Percentiles rank a stretch among this genome's conserved stretches.
Evolutionary conservation across 73 alveolate species (phyloP).

Genomic region (Blepharisma stoltei): DNA sequence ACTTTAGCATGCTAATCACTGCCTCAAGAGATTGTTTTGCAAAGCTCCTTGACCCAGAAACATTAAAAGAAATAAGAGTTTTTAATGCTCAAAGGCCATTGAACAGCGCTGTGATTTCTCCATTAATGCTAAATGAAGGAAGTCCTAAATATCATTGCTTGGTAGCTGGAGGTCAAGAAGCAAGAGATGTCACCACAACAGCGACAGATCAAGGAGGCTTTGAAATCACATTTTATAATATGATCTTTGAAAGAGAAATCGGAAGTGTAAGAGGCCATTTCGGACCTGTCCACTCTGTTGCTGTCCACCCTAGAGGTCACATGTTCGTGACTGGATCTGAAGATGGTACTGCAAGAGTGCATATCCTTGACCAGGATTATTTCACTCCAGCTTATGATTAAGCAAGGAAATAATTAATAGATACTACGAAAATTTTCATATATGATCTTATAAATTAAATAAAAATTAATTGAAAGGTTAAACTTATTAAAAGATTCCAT

Average conservation of each 20-base stretch:
- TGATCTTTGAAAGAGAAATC: slow-evolving; percentile 61
- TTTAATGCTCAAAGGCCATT: slow-evolving; percentile 66
- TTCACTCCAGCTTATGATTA: slow-evolving; percentile 29
- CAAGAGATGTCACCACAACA: slow-evolving; percentile 75
- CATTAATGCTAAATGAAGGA: slow-evolving; percentile 44
- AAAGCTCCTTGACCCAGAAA: slow-evolving; percentile 62
- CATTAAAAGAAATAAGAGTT: slow-evolving; percentile 49
- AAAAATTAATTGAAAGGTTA: too few species aligned
- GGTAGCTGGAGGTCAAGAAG: slow-evolving; percentile 83
- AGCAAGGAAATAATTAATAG: too few species aligned
- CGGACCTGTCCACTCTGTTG: slow-evolving; percentile 80
- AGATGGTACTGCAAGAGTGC: slow-evolving; percentile 73
- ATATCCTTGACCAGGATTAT: slow-evolving; percentile 63
- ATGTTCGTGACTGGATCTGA: slow-evolving; percentile 68
- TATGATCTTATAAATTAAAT: too few species aligned
- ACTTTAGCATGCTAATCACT: slow-evolving; percentile 67
- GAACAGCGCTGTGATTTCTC: slow-evolving; percentile 62
- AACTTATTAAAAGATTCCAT: too few species aligned
- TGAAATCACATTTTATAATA: slow-evolving; percentile 55
- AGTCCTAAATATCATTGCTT: slow-evolving; percentile 59
- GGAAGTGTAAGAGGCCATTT: slow-evolving; percentile 77
- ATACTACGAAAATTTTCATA: too few species aligned
- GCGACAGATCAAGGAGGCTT: slow-evolving; percentile 71
- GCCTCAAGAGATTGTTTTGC: slow-evolving; percentile 69
- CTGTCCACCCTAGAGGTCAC: slow-evolving; percentile 62